A percentile compares a stretch with the other conserved stretches of the same genome.
These are phyloP conservation scores for Xylaria telfairii DNA, from an alignment of 495 filamentous ascomycete species.

Conservation along the genomic window DNA sequence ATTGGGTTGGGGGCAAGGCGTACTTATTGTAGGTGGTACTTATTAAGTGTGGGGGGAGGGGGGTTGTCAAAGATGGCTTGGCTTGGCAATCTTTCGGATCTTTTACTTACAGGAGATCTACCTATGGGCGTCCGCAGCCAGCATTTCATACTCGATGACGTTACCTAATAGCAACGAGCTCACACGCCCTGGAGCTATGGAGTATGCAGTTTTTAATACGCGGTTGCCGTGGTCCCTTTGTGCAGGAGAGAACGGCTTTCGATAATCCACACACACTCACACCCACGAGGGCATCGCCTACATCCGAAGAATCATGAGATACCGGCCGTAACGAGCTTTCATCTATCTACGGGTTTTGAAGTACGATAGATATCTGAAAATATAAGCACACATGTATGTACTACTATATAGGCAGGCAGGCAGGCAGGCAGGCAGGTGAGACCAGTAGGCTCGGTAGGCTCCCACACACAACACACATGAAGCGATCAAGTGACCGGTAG, in stretches of 20 bases:
- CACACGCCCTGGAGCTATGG: background rate
- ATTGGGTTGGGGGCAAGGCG: background rate
- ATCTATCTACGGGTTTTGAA: background rate
- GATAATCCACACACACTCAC: background rate
- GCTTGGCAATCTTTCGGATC: slow-evolving; percentile 10
- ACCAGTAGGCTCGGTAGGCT: background rate
- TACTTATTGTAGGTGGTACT: too few relatives aligned
- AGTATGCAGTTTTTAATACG: background rate
- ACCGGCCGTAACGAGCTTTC: background rate
- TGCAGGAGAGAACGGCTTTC: background rate
- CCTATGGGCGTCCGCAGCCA: background rate
- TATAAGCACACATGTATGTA: background rate
- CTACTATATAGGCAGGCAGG: slow-evolving; percentile 20
- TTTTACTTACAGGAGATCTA: slow-evolving; percentile 8
- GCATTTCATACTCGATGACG: background rate
- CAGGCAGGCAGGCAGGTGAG: slow-evolving; percentile 1
- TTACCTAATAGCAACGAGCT: slow-evolving; percentile 13
- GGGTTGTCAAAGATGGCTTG: slow-evolving; percentile 14
- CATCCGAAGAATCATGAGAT: slow-evolving; percentile 5
- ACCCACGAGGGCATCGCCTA: background rate
- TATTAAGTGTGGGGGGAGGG: too few relatives aligned
- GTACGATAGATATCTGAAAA: background rate
- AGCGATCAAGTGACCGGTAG: slow-evolving; percentile 15
- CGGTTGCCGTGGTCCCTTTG: slow-evolving; percentile 9
- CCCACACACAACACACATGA: slow-evolving; percentile 10